phyloP scores from a whole-genome alignment of 495 filamentous ascomycete genomes.

The Lepraria neglecta region DNA sequence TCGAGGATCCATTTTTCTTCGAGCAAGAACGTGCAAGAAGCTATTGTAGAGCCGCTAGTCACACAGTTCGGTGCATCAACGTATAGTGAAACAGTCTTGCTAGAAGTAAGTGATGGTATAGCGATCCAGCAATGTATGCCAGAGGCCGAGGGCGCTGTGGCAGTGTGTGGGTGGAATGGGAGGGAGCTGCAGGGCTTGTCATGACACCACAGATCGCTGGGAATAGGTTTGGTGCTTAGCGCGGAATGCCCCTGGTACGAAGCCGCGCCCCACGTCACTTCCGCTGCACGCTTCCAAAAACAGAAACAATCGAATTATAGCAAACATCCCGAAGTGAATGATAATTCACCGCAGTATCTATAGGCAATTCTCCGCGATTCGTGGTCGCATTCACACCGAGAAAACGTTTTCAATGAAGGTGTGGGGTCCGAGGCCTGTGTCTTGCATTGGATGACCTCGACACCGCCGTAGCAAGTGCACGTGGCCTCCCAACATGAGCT shows the following conservation, averaged over 20 bases:
- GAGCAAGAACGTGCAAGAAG: background rate
- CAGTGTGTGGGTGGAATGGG: background rate
- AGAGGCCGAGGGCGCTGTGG: background rate
- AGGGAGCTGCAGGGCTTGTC: background rate
- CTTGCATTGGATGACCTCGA: background rate
- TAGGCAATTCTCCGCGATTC: no score
- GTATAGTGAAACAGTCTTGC: background rate
- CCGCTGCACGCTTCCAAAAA: no score
- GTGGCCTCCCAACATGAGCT: slow-evolving; percentile 6
- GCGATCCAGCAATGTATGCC: background rate
- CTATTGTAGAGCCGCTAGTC: no score
- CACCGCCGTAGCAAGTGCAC: background rate
- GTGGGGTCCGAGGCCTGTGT: background rate
- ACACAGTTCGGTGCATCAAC: background rate
- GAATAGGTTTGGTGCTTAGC: slow-evolving; percentile 1
- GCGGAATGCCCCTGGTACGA: slow-evolving; percentile 1
- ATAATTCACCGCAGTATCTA: no score
- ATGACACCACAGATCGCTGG: background rate
- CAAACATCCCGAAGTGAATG: no score
- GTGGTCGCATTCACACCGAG: no score
- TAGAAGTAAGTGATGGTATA: background rate
- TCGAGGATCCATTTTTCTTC: slow-evolving; percentile 21
- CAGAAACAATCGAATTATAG: no score
- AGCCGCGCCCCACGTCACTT: no score
- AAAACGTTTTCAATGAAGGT: no score